Conservation (phyloP, 495 filamentous ascomycete species). For the Cryomyces antarcticus region DNA sequence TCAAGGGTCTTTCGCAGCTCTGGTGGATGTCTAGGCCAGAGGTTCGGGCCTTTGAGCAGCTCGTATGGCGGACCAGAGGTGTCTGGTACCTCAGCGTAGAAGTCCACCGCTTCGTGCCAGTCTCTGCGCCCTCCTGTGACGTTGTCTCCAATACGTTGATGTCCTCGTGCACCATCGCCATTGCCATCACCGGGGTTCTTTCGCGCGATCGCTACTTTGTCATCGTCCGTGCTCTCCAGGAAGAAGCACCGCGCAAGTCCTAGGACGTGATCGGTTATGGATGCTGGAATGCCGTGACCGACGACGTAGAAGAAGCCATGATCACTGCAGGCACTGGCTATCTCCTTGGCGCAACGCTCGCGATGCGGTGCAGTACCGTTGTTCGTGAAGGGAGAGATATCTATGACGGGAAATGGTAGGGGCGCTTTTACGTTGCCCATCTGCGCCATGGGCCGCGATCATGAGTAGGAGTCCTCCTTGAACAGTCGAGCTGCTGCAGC, state of each 20-base stretch:
- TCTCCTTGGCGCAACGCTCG: not conserved
- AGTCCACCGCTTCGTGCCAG: constrained; percentile 15
- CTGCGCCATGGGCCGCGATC: no score
- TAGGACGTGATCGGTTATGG: constrained; percentile 9
- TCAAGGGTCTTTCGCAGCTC: constrained; percentile 8
- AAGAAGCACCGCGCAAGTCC: constrained; percentile 15
- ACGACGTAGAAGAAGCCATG: constrained; percentile 20
- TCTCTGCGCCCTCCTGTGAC: constrained; percentile 10
- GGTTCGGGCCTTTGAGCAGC: constrained; percentile 12
- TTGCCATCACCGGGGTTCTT: constrained; percentile 6
- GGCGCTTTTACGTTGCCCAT: no score
- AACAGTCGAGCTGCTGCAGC: no score
- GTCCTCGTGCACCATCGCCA: constrained; percentile 15
- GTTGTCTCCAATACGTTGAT: constrained; percentile 15
- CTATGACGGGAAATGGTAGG: no score
- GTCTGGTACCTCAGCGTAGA: constrained; percentile 10
- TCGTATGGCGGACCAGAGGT: constrained; percentile 3
- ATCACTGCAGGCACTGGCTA: constrained; percentile 11
- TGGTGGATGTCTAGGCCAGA: constrained; percentile 11
- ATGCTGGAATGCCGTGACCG: constrained; percentile 12
- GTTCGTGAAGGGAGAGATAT: no score
- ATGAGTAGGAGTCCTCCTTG: no score
- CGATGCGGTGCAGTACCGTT: no score
- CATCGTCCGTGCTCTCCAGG: constrained; percentile 3
- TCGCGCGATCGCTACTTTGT: constrained; percentile 13